Conservation (phyloP, 345 rosid species). For the Populus alba region DNA sequence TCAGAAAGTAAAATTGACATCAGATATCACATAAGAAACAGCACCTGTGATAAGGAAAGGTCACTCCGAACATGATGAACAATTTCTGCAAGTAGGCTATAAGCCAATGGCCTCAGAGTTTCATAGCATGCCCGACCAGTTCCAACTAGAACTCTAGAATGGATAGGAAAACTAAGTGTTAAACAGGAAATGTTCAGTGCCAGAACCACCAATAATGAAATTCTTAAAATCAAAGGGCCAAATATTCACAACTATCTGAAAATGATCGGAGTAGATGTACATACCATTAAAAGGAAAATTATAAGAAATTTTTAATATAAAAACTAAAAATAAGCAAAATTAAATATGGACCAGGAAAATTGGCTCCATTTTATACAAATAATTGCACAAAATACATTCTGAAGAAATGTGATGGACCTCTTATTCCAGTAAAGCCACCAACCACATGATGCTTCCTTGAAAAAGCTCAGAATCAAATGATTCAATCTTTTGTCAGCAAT, state of each 20-base stretch:
- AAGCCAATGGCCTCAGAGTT: slow-evolving; percentile 96
- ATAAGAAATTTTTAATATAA: not conserved
- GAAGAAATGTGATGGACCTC: not conserved
- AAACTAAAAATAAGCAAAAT: not conserved
- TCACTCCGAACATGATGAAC: slow-evolving; percentile 97
- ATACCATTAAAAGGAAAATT: no score
- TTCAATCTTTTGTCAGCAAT: no score
- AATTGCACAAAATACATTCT: not conserved
- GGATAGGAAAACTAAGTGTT: not conserved
- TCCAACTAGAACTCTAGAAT: slow-evolving; percentile 86
- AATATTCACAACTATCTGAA: not conserved
- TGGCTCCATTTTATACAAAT: not conserved
- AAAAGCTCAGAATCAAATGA: not conserved
- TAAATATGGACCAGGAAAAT: not conserved
- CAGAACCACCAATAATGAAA: not conserved
- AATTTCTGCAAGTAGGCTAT: slow-evolving; percentile 94
- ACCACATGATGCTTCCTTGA: not conserved
- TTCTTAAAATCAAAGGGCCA: not conserved
- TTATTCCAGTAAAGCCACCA: not conserved
- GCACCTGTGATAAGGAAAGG: slow-evolving; percentile 84
- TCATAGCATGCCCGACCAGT: slow-evolving; percentile 97
- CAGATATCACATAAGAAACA: slow-evolving; percentile 6
- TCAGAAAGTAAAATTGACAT: not conserved
- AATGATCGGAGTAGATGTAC: not conserved
- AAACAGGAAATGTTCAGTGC: not conserved